A percentile compares a stretch with the other conserved stretches of the same genome.
These are phyloP conservation scores for Gossypium schwendimanii DNA, from an alignment of 441 rosid species.

Conservation along the genomic window DNA sequence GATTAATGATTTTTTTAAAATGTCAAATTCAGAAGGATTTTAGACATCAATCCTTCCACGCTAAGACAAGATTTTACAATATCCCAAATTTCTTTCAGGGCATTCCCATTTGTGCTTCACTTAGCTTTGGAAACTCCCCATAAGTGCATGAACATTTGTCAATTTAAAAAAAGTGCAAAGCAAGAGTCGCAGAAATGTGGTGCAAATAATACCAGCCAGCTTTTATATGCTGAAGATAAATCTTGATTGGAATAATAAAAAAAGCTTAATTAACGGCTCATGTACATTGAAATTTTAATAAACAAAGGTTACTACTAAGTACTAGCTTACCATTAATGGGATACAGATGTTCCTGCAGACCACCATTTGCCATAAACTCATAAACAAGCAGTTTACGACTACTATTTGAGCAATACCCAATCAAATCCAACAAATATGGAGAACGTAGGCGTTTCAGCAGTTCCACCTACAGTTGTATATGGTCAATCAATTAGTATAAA, in stretches of 20 bases:
- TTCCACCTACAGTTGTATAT: constrained; percentile 48
- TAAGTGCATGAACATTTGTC: background rate
- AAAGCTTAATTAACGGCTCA: background rate
- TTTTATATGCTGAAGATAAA: background rate
- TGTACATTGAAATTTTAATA: background rate
- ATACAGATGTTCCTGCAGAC: constrained; percentile 66
- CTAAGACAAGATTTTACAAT: background rate
- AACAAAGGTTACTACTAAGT: background rate
- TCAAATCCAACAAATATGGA: constrained; percentile 69
- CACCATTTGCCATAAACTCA: constrained; percentile 70
- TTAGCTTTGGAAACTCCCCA: background rate
- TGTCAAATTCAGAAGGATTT: too few relatives aligned
- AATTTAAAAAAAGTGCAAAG: background rate
- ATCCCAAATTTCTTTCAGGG: background rate
- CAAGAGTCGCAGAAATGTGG: background rate
- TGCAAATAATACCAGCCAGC: background rate
- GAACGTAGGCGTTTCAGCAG: constrained; percentile 60
- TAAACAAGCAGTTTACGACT: constrained; percentile 59
- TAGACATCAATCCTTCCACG: background rate
- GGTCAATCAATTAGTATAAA: constrained; percentile 11
- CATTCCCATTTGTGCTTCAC: background rate
- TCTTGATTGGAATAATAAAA: background rate
- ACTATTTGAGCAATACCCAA: constrained; percentile 80
- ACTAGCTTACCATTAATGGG: constrained; percentile 42
- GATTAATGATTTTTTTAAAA: background rate